Evolutionary conservation across 2,329 filamentous ascomycete species (phyloP).

Genomic region (Penicillium occitanis): DNA sequence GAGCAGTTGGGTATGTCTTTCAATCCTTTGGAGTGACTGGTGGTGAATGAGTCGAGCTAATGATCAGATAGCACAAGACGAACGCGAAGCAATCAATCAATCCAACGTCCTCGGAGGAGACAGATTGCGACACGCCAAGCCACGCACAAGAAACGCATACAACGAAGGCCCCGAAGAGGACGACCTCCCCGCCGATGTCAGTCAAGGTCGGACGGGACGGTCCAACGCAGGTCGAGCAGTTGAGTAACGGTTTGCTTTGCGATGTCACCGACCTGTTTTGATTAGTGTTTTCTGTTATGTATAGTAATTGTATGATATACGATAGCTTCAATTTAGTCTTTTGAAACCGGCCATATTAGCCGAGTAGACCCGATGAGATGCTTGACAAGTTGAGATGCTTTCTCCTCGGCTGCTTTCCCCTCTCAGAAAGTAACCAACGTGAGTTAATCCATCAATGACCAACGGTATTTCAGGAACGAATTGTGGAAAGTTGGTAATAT

Average conservation of each 20-base stretch:
- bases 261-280: not conserved
- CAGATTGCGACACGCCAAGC: slow-evolving; percentile 22
- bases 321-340: not conserved
- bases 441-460: not conserved
- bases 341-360: not conserved
- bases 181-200: slow-evolving; percentile 20
- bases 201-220: slow-evolving; percentile 11
- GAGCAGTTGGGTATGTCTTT: slow-evolving; percentile 31
- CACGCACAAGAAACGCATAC: slow-evolving; percentile 23
- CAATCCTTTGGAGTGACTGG: not conserved
- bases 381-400: not conserved
- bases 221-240: slow-evolving; percentile 16
- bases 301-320: not conserved
- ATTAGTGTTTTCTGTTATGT: not conserved
- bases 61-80: slow-evolving; percentile 20
- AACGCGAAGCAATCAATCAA: slow-evolving; percentile 24
- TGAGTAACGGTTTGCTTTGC: slow-evolving; percentile 8
- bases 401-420: not conserved
- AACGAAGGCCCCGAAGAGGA: slow-evolving; percentile 24
- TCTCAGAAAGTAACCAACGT: not conserved
- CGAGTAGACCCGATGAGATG: not conserved
- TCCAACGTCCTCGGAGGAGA: slow-evolving; percentile 24
- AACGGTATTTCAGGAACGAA: no score
- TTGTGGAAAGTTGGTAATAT: not conserved
- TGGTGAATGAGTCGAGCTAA: not conserved